Evolutionary conservation across 768 basidiomycete genomes (phyloP).

Genomic region (Leccinum truebloodii): DNA sequence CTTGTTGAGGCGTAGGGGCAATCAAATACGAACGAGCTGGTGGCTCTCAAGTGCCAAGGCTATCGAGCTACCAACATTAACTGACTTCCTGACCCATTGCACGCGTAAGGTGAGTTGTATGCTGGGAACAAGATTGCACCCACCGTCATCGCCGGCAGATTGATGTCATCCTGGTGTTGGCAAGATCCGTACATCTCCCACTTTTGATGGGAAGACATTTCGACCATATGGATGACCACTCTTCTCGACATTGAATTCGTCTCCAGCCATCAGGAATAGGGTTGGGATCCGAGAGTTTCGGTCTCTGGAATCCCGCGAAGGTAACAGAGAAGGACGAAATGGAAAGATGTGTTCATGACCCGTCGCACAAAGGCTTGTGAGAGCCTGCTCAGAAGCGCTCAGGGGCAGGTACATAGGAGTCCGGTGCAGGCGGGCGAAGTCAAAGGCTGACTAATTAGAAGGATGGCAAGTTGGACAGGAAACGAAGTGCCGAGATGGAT

Average conservation of each 20-base stretch:
- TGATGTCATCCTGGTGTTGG: not conserved
- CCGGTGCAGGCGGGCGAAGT: not conserved
- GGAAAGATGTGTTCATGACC: not conserved
- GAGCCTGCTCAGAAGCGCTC: not conserved
- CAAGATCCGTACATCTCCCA: no score
- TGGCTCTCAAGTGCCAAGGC: not conserved
- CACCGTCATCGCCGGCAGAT: not conserved
- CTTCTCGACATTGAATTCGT: not conserved
- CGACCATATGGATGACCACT: not conserved
- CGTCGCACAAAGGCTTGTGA: no score
- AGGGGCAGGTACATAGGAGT: not conserved
- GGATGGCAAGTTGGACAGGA: no score
- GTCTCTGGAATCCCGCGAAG: not conserved
- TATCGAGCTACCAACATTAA: not conserved
- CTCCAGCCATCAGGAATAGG: not conserved
- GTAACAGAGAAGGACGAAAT: not conserved
- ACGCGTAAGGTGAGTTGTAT: not conserved
- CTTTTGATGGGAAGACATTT: not conserved
- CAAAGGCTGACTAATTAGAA: not conserved
- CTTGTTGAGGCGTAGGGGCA: not conserved
- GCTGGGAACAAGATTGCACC: not conserved
- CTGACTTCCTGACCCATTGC: not conserved
- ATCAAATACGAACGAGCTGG: not conserved
- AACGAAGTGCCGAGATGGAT: not conserved
- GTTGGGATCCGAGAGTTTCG: not conserved